Conservation (phyloP, 495 filamentous ascomycete species). For the Geopyxis carbonaria region DNA sequence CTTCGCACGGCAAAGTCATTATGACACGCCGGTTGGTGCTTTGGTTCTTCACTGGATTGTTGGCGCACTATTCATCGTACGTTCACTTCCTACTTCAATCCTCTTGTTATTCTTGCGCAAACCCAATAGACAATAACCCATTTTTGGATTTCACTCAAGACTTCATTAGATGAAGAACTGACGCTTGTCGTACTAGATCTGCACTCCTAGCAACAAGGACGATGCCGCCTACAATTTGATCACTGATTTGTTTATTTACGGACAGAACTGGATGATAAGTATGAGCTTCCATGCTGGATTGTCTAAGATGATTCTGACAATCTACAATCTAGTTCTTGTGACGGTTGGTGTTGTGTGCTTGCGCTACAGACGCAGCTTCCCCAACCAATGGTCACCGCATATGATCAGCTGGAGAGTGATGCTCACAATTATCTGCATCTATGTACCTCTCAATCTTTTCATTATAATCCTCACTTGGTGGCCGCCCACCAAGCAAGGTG, state of each 20-base stretch:
- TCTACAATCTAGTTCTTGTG: neutral
- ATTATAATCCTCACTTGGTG: constrained; percentile 20
- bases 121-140: neutral
- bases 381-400: constrained; percentile 4
- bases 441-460: constrained; percentile 18
- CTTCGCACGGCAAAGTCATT: constrained; percentile 19
- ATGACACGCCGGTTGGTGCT: constrained; percentile 21
- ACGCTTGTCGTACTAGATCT: neutral
- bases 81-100: neutral
- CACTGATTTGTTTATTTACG: constrained; percentile 19
- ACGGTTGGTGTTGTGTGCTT: constrained; percentile 13
- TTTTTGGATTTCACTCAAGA: neutral
- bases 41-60: constrained; percentile 21
- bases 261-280: constrained; percentile 21
- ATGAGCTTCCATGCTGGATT: constrained; percentile 1
- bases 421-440: constrained; percentile 11
- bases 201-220: constrained; percentile 5
- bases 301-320: neutral
- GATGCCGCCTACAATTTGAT: constrained; percentile 22
- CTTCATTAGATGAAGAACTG: neutral
- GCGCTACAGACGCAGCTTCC: constrained; percentile 7
- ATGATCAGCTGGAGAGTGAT: constrained; percentile 7
- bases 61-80: constrained; percentile 14
- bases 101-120: neutral
- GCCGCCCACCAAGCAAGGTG: constrained; percentile 3